Conservation (phyloP, 306 rosid genomes). For the Gynostemma pentaphyllum region DNA sequence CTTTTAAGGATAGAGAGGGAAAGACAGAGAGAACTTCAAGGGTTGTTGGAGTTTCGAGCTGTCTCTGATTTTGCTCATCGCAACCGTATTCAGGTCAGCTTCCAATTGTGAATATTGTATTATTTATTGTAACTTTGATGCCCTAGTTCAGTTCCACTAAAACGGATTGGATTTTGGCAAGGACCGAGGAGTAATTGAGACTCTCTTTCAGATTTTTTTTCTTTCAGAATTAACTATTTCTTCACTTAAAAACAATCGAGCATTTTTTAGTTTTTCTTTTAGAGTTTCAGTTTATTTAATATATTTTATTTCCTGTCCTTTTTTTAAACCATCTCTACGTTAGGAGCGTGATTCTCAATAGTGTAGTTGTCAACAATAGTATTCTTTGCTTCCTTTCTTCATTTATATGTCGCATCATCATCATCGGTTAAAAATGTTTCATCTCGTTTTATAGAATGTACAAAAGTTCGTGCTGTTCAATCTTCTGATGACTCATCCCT, state of each 20-base stretch:
- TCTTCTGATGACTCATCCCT: neutral
- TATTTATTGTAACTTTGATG: neutral
- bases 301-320: too few species aligned
- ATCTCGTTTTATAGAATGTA: too few species aligned
- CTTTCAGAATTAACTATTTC: neutral
- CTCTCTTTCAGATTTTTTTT: neutral
- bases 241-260: too few species aligned
- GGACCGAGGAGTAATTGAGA: neutral
- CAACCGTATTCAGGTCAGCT: conserved; percentile 94
- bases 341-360: too few species aligned
- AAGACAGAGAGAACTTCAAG: conserved; percentile 89
- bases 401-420: too few species aligned
- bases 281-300: too few species aligned
- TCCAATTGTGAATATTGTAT: neutral
- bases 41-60: conserved; percentile 91
- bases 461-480: too few species aligned
- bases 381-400: too few species aligned
- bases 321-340: too few species aligned
- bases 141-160: neutral
- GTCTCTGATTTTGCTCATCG: conserved; percentile 99
- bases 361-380: too few species aligned
- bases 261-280: too few species aligned
- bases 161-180: neutral
- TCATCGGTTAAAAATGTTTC: too few species aligned
- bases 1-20: conserved; percentile 89